Conservation (phyloP, 495 filamentous ascomycete genomes). For the Achaetomiella virescens region DNA sequence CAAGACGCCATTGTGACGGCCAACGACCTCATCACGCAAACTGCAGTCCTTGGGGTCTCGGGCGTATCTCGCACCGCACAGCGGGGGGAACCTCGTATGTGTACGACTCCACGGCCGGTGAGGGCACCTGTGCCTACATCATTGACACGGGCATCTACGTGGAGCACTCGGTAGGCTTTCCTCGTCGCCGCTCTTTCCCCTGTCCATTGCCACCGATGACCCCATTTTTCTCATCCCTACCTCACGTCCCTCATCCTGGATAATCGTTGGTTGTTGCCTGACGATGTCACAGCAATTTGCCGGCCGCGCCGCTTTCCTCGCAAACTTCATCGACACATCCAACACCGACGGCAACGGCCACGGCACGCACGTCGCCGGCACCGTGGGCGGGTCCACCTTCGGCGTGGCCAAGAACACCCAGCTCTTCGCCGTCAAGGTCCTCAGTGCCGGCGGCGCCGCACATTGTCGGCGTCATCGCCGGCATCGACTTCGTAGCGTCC, state of each 20-base stretch:
- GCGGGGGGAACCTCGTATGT: conserved; percentile 43
- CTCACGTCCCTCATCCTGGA: background rate
- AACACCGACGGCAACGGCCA: conserved; percentile 39
- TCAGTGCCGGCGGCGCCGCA: conserved; percentile 42
- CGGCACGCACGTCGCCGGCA: conserved; percentile 63
- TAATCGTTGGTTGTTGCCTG: background rate
- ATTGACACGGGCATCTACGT: conserved; percentile 56
- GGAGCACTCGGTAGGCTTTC: conserved; percentile 36
- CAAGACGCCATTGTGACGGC: conserved; percentile 40
- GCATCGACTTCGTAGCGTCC: conserved; percentile 40
- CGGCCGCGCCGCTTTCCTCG: conserved; percentile 45
- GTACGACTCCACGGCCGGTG: conserved; percentile 54
- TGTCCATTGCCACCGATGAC: no score
- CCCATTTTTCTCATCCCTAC: background rate
- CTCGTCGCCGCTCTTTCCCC: conserved; percentile 16
- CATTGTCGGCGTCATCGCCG: conserved; percentile 36
- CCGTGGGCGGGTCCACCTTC: conserved; percentile 53
- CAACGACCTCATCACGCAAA: conserved; percentile 40
- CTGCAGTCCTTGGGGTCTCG: conserved; percentile 54
- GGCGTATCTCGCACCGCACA: conserved; percentile 50
- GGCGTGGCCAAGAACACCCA: conserved; percentile 61
- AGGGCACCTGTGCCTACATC: conserved; percentile 54
- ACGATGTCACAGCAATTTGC: conserved; percentile 39
- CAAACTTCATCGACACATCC: conserved; percentile 30
- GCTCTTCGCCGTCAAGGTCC: conserved; percentile 63